Percentiles rank a stretch among this genome's conserved stretches.
Evolutionary conservation across 768 basidiomycete species (phyloP).

Genomic region (Boletus eberwhitei): DNA sequence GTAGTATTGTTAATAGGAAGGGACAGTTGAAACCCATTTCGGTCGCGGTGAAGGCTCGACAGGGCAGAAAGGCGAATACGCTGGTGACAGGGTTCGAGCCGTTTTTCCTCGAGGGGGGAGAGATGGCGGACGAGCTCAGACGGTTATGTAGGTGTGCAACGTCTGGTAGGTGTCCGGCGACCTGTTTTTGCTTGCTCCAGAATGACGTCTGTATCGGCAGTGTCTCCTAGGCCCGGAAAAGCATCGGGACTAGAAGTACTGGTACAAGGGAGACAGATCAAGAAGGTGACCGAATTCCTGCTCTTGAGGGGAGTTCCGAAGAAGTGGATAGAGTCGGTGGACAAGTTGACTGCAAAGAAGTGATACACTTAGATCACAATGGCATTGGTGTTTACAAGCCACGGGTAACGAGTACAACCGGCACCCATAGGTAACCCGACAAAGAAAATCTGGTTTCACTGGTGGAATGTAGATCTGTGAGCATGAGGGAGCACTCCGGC

Average conservation of each 20-base stretch:
- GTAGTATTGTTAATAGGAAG: conserved; percentile 48
- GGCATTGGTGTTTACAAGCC: no score
- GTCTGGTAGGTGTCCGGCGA: conserved; percentile 47
- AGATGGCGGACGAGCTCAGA: conserved; percentile 75
- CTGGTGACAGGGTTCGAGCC: conserved; percentile 78
- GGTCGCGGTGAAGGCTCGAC: conserved; percentile 67
- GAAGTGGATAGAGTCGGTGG: conserved; percentile 67
- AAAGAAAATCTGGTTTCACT: no score
- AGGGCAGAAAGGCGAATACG: conserved; percentile 75
- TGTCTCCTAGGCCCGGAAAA: conserved; percentile 59
- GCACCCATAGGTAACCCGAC: no score
- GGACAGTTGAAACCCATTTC: conserved; percentile 69
- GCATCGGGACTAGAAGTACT: conserved; percentile 62
- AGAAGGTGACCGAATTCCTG: conserved; percentile 64
- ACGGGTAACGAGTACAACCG: no score
- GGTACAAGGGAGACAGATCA: conserved; percentile 82
- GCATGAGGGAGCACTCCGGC: no score
- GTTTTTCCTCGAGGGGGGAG: conserved; percentile 64
- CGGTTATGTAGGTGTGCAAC: conserved; percentile 78
- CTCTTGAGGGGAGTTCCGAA: conserved; percentile 71
- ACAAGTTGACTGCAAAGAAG: conserved; percentile 44
- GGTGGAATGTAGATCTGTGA: no score
- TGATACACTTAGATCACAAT: background rate
- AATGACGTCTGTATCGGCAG: conserved; percentile 32
- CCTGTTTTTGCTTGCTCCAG: background rate